Evolutionary conservation across 495 filamentous ascomycete species (phyloP).

Genomic region (Penicillium paxilli): DNA sequence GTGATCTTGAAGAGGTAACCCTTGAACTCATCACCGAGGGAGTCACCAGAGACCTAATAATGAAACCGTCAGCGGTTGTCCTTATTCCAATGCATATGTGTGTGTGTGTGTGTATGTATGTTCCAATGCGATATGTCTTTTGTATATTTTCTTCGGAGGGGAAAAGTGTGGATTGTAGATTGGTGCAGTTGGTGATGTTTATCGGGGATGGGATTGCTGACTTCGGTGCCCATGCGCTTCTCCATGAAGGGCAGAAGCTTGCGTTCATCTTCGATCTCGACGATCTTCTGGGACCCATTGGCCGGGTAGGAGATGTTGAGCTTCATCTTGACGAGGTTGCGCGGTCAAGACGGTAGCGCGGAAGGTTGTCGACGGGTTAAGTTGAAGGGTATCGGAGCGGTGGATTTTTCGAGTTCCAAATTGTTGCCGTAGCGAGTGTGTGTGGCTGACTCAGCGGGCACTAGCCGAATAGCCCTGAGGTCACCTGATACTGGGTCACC

Average conservation of each 20-base stretch:
- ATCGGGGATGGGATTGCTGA: conserved; percentile 44
- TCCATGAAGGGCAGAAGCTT: conserved; percentile 84
- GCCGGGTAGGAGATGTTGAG: conserved; percentile 97
- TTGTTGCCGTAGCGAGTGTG: conserved; percentile 33
- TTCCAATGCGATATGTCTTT: conserved; percentile 7
- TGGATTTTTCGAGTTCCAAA: conserved; percentile 34
- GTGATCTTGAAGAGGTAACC: conserved; percentile 91
- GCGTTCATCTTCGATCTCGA: conserved; percentile 98
- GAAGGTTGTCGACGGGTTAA: conserved; percentile 49
- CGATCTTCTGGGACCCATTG: conserved; percentile 98
- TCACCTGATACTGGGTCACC: no score
- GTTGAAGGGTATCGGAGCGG: conserved; percentile 36
- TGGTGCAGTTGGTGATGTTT: neutral
- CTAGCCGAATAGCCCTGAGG: conserved; percentile 23
- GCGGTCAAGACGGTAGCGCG: conserved; percentile 55
- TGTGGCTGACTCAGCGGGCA: conserved; percentile 25
- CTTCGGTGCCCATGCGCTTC: conserved; percentile 96
- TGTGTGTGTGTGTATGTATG: conserved; percentile 8
- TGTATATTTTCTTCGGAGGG: neutral
- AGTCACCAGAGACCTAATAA: conserved; percentile 68
- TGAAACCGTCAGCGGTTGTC: conserved; percentile 35
- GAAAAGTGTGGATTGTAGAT: neutral
- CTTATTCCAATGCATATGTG: conserved; percentile 23
- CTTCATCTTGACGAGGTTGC: conserved; percentile 69
- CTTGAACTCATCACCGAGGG: conserved; percentile 97